phyloP scores from a whole-genome alignment of 2,329 filamentous ascomycete species.

The Lecanicillium sp. region DNA sequence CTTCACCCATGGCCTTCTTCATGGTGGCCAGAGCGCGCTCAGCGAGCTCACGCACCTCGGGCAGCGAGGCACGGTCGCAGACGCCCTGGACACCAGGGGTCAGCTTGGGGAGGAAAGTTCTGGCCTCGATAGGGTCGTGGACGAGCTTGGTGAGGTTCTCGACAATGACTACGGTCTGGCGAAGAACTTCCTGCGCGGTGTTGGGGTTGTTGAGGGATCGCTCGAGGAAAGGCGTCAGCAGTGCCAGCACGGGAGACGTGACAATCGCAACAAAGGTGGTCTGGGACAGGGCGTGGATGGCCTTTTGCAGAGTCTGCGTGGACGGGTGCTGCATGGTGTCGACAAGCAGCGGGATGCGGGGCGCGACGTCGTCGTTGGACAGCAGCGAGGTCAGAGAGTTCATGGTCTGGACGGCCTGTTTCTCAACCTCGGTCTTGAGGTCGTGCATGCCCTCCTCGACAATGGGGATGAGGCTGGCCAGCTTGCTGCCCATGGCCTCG shows the following conservation, averaged over 20 bases:
- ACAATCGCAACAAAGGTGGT: constrained; percentile 98
- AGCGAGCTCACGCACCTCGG: constrained; percentile 88
- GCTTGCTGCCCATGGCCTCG: constrained; percentile 80
- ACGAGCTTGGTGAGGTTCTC: constrained; percentile 98
- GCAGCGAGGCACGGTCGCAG: constrained; percentile 78
- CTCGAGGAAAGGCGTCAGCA: constrained; percentile 90
- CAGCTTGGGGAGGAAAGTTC: constrained; percentile 90
- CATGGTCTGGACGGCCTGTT: constrained; percentile 91
- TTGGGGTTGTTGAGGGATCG: constrained; percentile 85
- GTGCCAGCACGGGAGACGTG: constrained; percentile 87
- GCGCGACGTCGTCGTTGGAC: constrained; percentile 93
- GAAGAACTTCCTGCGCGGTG: constrained; percentile 87
- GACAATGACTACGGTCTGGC: constrained; percentile 91
- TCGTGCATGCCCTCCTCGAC: constrained; percentile 95
- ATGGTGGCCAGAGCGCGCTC: constrained; percentile 78
- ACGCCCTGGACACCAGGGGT: constrained; percentile 90
- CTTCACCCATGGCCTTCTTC: constrained; percentile 81
- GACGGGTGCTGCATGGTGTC: constrained; percentile 95
- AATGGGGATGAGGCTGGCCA: constrained; percentile 81
- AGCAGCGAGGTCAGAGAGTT: constrained; percentile 80
- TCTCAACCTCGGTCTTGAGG: constrained; percentile 79
- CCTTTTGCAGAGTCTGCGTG: constrained; percentile 80
- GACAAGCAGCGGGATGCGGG: constrained; percentile 83
- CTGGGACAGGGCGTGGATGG: constrained; percentile 91
- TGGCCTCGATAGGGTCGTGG: constrained; percentile 87